Evolutionary conservation across 176 grass and related monocot genomes (phyloP).

Genomic region (Carex scoparia): DNA sequence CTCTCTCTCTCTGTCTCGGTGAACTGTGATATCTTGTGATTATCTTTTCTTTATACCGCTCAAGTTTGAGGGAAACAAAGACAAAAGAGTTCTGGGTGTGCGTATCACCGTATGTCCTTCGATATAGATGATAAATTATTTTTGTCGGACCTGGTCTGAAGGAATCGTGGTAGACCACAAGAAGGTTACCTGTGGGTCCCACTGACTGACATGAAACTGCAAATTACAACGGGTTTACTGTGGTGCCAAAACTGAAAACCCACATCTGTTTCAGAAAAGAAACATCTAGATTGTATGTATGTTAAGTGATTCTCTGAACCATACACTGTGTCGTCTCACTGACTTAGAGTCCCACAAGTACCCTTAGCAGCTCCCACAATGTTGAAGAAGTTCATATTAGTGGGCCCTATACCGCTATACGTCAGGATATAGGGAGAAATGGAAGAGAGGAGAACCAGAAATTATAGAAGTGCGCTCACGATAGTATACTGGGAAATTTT

Average conservation of each 20-base stretch:
- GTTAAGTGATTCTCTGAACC: background rate
- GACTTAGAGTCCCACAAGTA: background rate
- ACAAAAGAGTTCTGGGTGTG: background rate
- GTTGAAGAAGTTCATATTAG: background rate
- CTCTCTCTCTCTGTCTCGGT: background rate
- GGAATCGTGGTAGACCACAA: background rate
- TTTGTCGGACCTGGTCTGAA: background rate
- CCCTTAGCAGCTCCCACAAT: background rate
- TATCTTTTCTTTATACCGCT: conserved; percentile 15
- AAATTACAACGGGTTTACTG: background rate
- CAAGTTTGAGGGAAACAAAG: background rate
- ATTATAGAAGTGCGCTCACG: background rate
- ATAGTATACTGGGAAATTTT: background rate
- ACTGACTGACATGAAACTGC: background rate
- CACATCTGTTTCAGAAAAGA: background rate
- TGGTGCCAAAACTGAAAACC: background rate
- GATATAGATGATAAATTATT: background rate
- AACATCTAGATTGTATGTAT: background rate
- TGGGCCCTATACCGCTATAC: background rate
- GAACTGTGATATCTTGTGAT: background rate
- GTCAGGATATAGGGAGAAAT: background rate
- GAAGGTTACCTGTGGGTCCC: background rate
- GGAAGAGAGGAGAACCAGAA: background rate
- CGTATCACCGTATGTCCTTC: background rate
- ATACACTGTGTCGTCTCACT: background rate